Percentiles rank a stretch among this genome's conserved stretches.
These are phyloP conservation scores for Calendula officinalis DNA, from an alignment of 129 eudicot species.

Conservation along the genomic window DNA sequence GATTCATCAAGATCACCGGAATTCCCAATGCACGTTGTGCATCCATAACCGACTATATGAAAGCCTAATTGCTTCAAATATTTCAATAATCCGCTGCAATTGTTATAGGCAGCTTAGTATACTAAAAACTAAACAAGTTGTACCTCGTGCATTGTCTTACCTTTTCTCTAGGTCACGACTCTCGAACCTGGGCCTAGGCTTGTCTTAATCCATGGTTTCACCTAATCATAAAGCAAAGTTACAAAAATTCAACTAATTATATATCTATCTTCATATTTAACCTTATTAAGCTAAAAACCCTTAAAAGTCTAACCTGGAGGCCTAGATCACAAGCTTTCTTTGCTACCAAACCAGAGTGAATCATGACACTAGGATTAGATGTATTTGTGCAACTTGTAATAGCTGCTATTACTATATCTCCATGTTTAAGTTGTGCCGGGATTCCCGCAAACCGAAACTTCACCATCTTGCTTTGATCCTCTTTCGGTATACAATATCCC, in stretches of 20 bases:
- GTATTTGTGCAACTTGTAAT: conserved; percentile 39
- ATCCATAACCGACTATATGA: conserved; percentile 32
- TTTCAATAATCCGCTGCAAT: conserved; percentile 16
- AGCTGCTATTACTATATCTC: conserved; percentile 34
- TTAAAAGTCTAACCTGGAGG: conserved; percentile 20
- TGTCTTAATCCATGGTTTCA: conserved; percentile 35
- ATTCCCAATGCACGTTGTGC: conserved; percentile 36
- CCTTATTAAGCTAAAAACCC: too few species aligned
- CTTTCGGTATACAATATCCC: conserved; percentile 29
- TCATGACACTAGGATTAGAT: conserved; percentile 34
- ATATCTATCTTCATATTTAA: background rate
- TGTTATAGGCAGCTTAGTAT: background rate
- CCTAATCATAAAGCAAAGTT: conserved; percentile 8
- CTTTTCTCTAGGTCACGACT: conserved; percentile 33
- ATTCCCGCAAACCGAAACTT: conserved; percentile 12
- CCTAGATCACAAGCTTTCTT: conserved; percentile 32
- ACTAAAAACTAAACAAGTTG: too few species aligned
- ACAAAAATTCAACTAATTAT: background rate
- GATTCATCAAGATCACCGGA: conserved; percentile 32
- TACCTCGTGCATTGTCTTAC: conserved; percentile 10
- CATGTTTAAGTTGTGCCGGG: conserved; percentile 22
- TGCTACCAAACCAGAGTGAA: conserved; percentile 28
- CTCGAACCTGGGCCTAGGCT: conserved; percentile 30
- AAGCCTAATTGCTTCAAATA: conserved; percentile 29
- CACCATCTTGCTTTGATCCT: conserved; percentile 14